A percentile compares a stretch with the other conserved stretches of the same genome.
Evolutionary conservation across 352 stramenopile species (phyloP).

Genomic region (Thraustochytrium sp.): DNA sequence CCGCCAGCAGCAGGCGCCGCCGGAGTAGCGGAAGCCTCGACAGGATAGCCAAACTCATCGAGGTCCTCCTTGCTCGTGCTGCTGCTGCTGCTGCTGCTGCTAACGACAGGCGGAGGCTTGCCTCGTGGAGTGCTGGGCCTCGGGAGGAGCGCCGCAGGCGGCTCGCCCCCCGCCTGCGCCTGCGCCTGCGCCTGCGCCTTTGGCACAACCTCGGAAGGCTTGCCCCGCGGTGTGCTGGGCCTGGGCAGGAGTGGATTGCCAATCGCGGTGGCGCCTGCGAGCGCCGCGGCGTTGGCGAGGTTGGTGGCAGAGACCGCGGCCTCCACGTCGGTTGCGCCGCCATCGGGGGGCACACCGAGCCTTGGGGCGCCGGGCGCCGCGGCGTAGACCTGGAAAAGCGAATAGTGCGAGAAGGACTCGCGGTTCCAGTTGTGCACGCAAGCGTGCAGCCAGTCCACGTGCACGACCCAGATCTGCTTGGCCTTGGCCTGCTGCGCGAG

Average conservation of each 20-base stretch:
- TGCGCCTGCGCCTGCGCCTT: too few species aligned
- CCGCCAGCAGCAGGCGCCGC: neutral
- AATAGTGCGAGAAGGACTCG: conserved; percentile 24
- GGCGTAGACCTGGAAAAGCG: conserved; percentile 8
- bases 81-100: neutral
- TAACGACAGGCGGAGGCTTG: too few species aligned
- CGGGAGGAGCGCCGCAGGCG: neutral
- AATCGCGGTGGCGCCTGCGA: too few species aligned
- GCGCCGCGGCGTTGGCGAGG: too few species aligned
- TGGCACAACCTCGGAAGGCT: too few species aligned
- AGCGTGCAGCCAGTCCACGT: conserved; percentile 20
- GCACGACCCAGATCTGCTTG: conserved; percentile 13
- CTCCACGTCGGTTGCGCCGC: too few species aligned
- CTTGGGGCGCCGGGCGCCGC: neutral
- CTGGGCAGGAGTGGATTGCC: too few species aligned
- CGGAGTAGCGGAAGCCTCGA: neutral
- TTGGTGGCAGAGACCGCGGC: too few species aligned
- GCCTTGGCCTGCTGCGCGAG: neutral
- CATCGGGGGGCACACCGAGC: neutral
- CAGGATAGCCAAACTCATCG: too few species aligned
- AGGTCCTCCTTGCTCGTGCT: too few species aligned
- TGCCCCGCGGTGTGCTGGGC: too few species aligned
- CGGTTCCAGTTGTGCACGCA: conserved; percentile 28
- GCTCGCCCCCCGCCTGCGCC: neutral
- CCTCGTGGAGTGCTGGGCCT: too few species aligned